Percentiles rank a stretch among this genome's conserved stretches.
Evolutionary conservation across 805 yeast species (phyloP).

Genomic region (Dipodascopsis tothii): DNA sequence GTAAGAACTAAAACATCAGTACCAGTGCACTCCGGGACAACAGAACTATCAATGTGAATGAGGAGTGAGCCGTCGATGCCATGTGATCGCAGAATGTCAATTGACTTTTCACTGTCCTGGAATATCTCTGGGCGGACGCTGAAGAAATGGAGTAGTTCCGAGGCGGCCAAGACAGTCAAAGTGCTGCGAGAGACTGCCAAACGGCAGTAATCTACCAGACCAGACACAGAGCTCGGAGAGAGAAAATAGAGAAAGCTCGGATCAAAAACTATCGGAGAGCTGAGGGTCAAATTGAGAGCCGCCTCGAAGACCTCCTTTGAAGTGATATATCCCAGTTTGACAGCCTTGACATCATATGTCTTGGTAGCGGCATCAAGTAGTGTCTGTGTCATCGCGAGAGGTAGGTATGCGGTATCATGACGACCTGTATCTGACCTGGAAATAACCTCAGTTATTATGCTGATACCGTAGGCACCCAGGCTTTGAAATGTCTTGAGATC

Average conservation of each 20-base stretch:
- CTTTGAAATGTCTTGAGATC: constrained; percentile 1
- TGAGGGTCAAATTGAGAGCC: not conserved
- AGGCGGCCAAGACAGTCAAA: not conserved
- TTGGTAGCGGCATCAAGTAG: not conserved
- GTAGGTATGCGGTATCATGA: not conserved
- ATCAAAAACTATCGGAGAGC: not conserved
- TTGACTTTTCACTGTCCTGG: too few species aligned
- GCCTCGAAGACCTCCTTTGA: not conserved
- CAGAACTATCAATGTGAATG: not conserved
- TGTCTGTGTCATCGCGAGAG: not conserved
- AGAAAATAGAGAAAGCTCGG: not conserved
- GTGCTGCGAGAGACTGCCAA: not conserved
- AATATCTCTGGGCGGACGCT: not conserved
- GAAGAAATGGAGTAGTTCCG: not conserved
- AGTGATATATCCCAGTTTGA: not conserved
- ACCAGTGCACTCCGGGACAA: not conserved
- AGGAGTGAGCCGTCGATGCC: too few species aligned
- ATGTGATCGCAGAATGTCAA: too few species aligned
- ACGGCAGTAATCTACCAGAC: not conserved
- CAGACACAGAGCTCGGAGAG: not conserved
- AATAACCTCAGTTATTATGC: not conserved
- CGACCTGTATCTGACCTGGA: not conserved
- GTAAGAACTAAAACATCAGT: not conserved
- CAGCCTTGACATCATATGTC: not conserved
- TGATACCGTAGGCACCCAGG: not conserved